Percentiles rank a stretch among this genome's conserved stretches.
These are phyloP conservation scores for Polygonum aviculare DNA, from an alignment of 148 eudicot species.

Conservation along the genomic window DNA sequence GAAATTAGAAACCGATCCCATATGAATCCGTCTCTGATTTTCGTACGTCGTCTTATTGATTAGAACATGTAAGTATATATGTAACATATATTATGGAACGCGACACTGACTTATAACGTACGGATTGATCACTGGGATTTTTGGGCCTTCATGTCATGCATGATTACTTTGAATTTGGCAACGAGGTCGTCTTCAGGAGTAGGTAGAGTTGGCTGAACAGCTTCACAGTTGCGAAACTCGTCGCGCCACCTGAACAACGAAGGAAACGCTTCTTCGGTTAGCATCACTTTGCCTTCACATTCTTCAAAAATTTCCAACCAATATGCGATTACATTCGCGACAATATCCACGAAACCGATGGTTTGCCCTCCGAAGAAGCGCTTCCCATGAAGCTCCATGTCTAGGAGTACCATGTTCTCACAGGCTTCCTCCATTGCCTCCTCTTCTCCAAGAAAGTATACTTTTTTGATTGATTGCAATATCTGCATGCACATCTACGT, in stretches of 20 bases:
- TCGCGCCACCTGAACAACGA: not conserved
- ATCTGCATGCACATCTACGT: not conserved
- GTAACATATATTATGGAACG: too few species aligned
- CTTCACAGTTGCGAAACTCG: not conserved
- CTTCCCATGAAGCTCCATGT: not conserved
- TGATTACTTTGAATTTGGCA: not conserved
- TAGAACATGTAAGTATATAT: too few species aligned
- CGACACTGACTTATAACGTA: too few species aligned
- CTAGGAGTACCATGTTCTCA: not conserved
- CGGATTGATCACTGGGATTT: not conserved
- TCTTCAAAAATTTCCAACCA: slow-evolving; percentile 1
- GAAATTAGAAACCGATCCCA: too few species aligned
- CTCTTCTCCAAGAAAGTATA: not conserved
- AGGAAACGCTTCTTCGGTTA: not conserved
- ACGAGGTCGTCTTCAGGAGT: not conserved
- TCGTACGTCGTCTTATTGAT: too few species aligned
- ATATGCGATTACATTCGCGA: not conserved
- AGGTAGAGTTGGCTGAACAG: not conserved
- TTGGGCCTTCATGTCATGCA: not conserved
- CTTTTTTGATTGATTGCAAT: not conserved
- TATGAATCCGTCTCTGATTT: too few species aligned
- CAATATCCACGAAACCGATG: not conserved
- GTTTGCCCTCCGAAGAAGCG: not conserved
- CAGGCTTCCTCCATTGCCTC: not conserved
- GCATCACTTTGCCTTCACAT: not conserved